phyloP scores from a whole-genome alignment of 352 stramenopile genomes.

The Phytophthora constricta region DNA sequence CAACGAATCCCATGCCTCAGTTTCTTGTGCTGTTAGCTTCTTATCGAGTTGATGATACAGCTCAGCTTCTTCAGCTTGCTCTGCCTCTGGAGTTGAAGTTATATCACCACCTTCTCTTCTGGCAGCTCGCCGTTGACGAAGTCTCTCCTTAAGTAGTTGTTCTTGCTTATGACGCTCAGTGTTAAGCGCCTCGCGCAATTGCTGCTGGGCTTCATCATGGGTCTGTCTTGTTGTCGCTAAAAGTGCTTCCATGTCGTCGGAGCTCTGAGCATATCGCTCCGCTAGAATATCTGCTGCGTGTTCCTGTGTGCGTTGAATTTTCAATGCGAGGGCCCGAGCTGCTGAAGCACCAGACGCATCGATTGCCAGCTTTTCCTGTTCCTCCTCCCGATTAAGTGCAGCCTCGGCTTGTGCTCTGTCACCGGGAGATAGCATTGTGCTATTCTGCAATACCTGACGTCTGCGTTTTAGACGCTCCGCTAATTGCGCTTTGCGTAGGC shows the following conservation, averaged over 20 bases:
- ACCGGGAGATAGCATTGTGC: conserved; percentile 6
- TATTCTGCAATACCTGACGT: conserved; percentile 27
- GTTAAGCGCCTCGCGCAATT: conserved; percentile 25
- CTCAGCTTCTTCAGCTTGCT: conserved; percentile 28
- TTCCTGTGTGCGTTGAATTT: conserved; percentile 17
- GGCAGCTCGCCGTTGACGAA: conserved; percentile 29
- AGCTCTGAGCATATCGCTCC: conserved; percentile 13
- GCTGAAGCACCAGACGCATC: conserved; percentile 22
- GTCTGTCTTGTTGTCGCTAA: conserved; percentile 23
- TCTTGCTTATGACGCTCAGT: conserved; percentile 42
- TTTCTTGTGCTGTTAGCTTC: conserved; percentile 19
- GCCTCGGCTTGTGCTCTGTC: conserved; percentile 15
- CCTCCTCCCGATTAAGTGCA: conserved; percentile 33
- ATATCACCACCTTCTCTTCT: conserved; percentile 11
- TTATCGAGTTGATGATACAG: conserved; percentile 17
- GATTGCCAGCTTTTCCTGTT: conserved; percentile 17
- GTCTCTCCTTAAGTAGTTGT: conserved; percentile 32
- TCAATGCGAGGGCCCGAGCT: conserved; percentile 18
- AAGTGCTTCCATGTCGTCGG: conserved; percentile 27
- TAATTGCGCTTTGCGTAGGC: conserved; percentile 39
- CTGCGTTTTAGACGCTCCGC: conserved; percentile 44
- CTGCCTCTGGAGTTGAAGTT: conserved; percentile 6
- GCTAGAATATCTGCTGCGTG: conserved; percentile 21
- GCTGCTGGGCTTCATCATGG: conserved; percentile 24
- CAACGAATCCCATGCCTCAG: conserved; percentile 17